A percentile compares a stretch with the other conserved stretches of the same genome.
Evolutionary conservation across 352 stramenopile species (phyloP).

Genomic region (Hyaloperonospora brassicae): DNA sequence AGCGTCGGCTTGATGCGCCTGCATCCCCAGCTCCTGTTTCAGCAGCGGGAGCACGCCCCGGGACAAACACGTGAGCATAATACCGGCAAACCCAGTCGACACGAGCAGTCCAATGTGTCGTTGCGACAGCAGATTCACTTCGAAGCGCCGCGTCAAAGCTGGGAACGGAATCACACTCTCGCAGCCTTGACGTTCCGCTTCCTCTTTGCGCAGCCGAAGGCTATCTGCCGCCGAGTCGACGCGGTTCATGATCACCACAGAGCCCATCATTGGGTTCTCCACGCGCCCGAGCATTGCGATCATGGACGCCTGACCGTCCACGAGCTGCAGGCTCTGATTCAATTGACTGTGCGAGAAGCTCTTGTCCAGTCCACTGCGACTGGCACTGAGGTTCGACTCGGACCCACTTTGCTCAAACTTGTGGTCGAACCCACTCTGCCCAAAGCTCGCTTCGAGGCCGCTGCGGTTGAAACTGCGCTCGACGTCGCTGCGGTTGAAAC

Average conservation of each 20-base stretch:
- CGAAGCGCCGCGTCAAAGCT: conserved; percentile 8
- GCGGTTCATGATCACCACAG: conserved; percentile 27
- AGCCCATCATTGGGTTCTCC: conserved; percentile 25
- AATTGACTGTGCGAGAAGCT: conserved; percentile 7
- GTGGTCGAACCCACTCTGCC: conserved; percentile 1
- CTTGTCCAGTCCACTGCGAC: conserved; percentile 6
- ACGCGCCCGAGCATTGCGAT: conserved; percentile 23
- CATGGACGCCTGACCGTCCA: conserved; percentile 20
- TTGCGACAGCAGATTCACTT: conserved; percentile 14
- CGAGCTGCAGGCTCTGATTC: conserved; percentile 15
- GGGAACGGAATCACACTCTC: conserved; percentile 13
- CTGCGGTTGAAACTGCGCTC: conserved; percentile 8
- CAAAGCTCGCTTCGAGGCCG: conserved; percentile 3
- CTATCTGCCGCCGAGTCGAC: conserved; percentile 17
- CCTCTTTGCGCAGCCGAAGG: conserved; percentile 12
- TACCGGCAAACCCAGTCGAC: conserved; percentile 31
- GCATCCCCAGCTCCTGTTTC: conserved; percentile 31
- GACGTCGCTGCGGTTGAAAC: conserved; percentile 7
- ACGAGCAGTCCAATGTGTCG: conserved; percentile 31
- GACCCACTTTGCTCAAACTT: conserved; percentile 13
- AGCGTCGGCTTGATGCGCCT: conserved; percentile 28
- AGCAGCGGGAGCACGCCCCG: conserved; percentile 34
- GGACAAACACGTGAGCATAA: conserved; percentile 31
- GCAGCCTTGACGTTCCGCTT: conserved; percentile 1
- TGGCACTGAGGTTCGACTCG: conserved; percentile 1